phyloP scores from a whole-genome alignment of 208 protist species.

The Leptomonas pyrrhocoris region DNA sequence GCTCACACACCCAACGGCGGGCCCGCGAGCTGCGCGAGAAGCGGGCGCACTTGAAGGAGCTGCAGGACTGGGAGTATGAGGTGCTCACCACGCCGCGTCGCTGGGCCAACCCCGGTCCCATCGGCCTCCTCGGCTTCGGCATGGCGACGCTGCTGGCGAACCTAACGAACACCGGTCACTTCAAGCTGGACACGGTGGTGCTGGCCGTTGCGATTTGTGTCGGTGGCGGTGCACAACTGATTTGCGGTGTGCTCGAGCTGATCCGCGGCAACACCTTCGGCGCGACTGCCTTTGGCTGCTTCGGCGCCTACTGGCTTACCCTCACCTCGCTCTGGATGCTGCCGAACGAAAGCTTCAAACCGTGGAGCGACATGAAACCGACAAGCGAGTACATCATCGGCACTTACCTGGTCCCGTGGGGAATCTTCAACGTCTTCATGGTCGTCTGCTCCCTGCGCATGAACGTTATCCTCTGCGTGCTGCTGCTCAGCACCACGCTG shows the following conservation, averaged over 20 bases:
- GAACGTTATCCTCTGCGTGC: conserved; percentile 36
- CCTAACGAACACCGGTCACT: conserved; percentile 51
- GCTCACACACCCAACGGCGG: too few relatives aligned
- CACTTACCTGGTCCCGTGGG: conserved; percentile 27
- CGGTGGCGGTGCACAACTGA: conserved; percentile 54
- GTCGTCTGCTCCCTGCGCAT: conserved; percentile 30
- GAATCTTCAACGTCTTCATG: conserved; percentile 34
- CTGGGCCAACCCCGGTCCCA: conserved; percentile 35
- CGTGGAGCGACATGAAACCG: conserved; percentile 6
- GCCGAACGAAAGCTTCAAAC: conserved; percentile 4
- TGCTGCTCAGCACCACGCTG: conserved; percentile 35
- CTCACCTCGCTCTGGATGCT: conserved; percentile 51
- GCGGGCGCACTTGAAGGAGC: not conserved
- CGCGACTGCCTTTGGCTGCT: conserved; percentile 40
- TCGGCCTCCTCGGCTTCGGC: conserved; percentile 61
- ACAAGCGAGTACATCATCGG: conserved; percentile 22
- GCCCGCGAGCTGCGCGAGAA: conserved; percentile 4
- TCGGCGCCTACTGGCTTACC: conserved; percentile 62
- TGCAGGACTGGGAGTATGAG: conserved; percentile 6
- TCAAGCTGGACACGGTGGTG: conserved; percentile 34
- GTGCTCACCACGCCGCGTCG: conserved; percentile 22
- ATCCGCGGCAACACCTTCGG: conserved; percentile 57
- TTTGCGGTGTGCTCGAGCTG: conserved; percentile 61
- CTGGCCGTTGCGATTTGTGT: conserved; percentile 51
- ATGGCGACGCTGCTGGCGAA: conserved; percentile 64